Evolutionary conservation across 2,329 filamentous ascomycete species (phyloP), one percentile per base, ranked within the genome.

Genomic region (Talaromyces sp.): DNA sequence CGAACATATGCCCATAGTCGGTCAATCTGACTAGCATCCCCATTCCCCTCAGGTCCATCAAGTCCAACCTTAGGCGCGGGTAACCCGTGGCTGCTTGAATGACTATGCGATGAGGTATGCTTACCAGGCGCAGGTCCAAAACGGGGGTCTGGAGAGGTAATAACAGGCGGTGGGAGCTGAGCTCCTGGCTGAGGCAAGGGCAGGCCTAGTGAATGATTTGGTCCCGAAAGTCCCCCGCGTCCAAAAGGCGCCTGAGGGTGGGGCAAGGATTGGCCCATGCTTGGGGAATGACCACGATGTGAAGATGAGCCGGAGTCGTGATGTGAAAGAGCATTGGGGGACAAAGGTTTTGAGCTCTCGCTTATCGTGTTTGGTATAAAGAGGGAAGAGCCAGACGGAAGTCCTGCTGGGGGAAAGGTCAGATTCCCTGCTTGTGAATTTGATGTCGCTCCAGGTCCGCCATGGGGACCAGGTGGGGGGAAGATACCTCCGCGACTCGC

Each of bases 271-370:
- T 74, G 71, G 16, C 69, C 67, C 51, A 76, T 64, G 43, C 72
- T 69, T 6, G 77, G 76, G 7, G 77, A 79, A 53, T 75, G 72
- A 22, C 68, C 58, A 19, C 75, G 73, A 57, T 77, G 75, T 33
- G 72, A 63, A 44, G 71, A 69, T 47, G 71, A 69, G 24, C 66
- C 65, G 5, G 70, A 61, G 54, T 75, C 73, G 36, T 74, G 72
- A 37, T 72, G 71, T 24, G 67, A 65, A 32, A 72, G 63, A 11
- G 70, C 66, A 56, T 73, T 76, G n/a, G 77, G 77, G 20, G 77
- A 79, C 36, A 96, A 78, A 3, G 91, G 88, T 67, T 92, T 95
- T 0, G 91, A 91, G 60, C 90, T 95, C 71, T 96, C 91, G 3
- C 89, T 94, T 77, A 96, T 89, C 53, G 77, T 82, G 48, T 83